Evolutionary conservation across 139 green algal genomes (phyloP).

Genomic region (Chlamydomonas sp.): DNA sequence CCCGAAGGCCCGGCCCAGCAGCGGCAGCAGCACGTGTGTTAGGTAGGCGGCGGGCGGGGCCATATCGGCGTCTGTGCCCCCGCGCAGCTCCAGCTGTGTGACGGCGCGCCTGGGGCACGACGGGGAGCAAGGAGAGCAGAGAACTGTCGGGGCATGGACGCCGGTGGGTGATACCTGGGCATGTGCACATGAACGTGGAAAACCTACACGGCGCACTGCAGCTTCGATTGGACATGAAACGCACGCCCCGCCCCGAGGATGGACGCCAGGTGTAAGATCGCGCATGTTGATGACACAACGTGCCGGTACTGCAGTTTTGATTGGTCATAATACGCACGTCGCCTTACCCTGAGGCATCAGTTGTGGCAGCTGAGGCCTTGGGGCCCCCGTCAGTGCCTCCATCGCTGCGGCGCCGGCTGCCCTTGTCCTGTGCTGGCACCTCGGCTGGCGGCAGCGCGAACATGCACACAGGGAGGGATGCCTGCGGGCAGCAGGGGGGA

Average conservation of each 20-base stretch:
- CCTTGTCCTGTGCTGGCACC: neutral
- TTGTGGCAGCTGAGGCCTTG: no score
- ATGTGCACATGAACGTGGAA: no score
- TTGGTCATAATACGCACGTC: no score
- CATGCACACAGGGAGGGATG: slow-evolving; percentile 23
- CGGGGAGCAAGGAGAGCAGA: neutral
- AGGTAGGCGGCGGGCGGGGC: slow-evolving; percentile 82
- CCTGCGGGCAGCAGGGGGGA: neutral
- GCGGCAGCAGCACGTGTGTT: slow-evolving; percentile 77
- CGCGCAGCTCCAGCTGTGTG: slow-evolving; percentile 65
- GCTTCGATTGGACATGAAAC: no score
- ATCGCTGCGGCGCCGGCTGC: neutral
- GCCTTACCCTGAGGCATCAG: no score
- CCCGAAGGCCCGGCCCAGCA: slow-evolving; percentile 59
- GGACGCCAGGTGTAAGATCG: no score
- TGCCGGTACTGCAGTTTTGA: no score
- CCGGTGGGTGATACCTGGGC: neutral
- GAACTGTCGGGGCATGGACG: neutral
- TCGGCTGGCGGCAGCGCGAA: neutral
- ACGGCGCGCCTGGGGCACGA: neutral
- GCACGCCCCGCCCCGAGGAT: no score
- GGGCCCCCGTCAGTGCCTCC: no score
- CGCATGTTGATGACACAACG: no score
- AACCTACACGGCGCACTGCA: no score
- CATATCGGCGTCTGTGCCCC: slow-evolving; percentile 83